Conservation (phyloP, 108 stramenopile genomes). For the Nannochloropsis salina region DNA sequence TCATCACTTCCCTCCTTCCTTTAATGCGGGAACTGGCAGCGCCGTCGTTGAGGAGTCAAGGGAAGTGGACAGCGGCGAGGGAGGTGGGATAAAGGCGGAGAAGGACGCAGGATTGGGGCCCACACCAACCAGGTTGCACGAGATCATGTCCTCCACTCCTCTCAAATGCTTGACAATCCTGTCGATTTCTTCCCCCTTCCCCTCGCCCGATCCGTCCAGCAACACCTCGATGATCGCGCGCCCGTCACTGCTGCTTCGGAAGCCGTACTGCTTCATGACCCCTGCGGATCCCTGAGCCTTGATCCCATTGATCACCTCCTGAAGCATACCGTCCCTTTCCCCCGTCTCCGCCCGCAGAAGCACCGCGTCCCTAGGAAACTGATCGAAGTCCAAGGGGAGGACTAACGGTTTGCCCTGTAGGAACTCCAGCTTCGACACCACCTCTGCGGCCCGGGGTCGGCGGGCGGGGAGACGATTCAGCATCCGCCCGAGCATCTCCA, state of each 20-base stretch:
- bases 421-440: constrained; percentile 26
- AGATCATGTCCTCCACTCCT: background rate
- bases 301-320: constrained; percentile 30
- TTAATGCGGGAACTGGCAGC: too few species aligned
- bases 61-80: background rate
- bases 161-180: background rate
- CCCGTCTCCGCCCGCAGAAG: constrained; percentile 35
- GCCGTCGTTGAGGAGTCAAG: too few species aligned
- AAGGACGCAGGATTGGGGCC: background rate
- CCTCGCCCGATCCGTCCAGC: constrained; percentile 22
- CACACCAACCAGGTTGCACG: background rate
- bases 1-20: too few species aligned
- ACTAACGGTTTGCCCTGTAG: background rate
- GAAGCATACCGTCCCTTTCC: constrained; percentile 37
- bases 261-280: constrained; percentile 38
- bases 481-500: constrained; percentile 16
- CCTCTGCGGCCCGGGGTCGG: constrained; percentile 32
- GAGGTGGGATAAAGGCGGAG: background rate
- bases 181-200: background rate
- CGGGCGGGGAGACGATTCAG: background rate
- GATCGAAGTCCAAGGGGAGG: constrained; percentile 9
- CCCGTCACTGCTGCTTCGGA: constrained; percentile 26
- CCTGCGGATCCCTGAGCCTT: background rate
- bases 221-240: constrained; percentile 37
- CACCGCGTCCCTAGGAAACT: constrained; percentile 21